Percentiles rank a stretch among this genome's conserved stretches.
phyloP scores from a whole-genome alignment of 2,329 filamentous ascomycete genomes.

The Coniochaeta pulveracea region DNA sequence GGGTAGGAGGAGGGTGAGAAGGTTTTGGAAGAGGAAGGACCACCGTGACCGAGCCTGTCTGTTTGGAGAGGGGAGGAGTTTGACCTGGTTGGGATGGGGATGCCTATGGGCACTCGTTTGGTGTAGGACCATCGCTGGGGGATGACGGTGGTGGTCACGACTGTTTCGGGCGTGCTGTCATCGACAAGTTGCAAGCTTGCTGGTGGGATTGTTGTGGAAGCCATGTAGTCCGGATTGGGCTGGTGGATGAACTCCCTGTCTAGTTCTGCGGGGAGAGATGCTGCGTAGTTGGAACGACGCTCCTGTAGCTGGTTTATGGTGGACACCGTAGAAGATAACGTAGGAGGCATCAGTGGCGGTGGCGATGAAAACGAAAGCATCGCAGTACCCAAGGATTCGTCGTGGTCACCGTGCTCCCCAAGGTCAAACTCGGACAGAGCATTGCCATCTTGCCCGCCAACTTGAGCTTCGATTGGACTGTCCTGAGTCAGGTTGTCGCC shows the following conservation, averaged over 20 bases:
- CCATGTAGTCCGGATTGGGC: slow-evolving; percentile 37
- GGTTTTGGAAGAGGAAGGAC: slow-evolving; percentile 10
- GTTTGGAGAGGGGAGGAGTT: slow-evolving; percentile 7
- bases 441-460: not conserved
- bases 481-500: not conserved
- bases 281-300: slow-evolving; percentile 19
- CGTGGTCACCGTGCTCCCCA: slow-evolving; percentile 4
- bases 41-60: slow-evolving; percentile 1
- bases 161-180: slow-evolving; percentile 10
- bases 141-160: slow-evolving; percentile 5
- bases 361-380: too few species aligned
- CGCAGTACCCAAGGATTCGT: slow-evolving; percentile 11
- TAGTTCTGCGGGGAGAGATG: slow-evolving; percentile 21
- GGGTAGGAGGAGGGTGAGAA: slow-evolving; percentile 39
- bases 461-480: not conserved
- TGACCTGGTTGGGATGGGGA: slow-evolving; percentile 8
- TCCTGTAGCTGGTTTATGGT: slow-evolving; percentile 33
- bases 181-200: too few species aligned
- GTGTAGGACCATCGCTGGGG: slow-evolving; percentile 12
- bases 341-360: slow-evolving; percentile 37
- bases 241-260: slow-evolving; percentile 33
- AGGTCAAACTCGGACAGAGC: not conserved
- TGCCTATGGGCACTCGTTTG: slow-evolving; percentile 12
- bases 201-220: slow-evolving; percentile 15
- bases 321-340: slow-evolving; percentile 28